Evolutionary conservation across 2,329 filamentous ascomycete genomes (phyloP), one percentile per base, ranked within the genome.

Genomic region (Colletotrichum tabaci): DNA sequence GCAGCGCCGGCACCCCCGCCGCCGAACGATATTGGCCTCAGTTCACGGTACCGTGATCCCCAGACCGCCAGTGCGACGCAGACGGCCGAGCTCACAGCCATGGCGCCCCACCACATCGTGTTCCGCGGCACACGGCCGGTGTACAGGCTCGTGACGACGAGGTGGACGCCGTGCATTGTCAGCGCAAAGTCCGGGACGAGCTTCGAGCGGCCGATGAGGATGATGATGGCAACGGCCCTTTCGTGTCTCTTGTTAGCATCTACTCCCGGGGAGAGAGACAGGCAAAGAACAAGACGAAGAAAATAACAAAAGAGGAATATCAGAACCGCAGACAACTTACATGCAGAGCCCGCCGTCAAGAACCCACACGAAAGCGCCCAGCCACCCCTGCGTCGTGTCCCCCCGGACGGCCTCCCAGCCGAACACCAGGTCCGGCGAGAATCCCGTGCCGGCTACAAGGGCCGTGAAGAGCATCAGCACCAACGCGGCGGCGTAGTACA

Each of bases 171-270:
- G 84, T 97, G 94, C 21, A 98, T 89, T 2, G 96, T 98, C 30
- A 98, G 85, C 42, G 94, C 94, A 81, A 98, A 99, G 83, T 99
- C 96, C 75, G 94, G 94, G 61, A 98, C 93, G 72, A 98, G 92
- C 82, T 98, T 98, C 58, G 93, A 96, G 73, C 96, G 94, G 23
- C 92, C 91, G 75, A 99, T 90, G 69, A 98, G 86, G 65, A 96
- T 84, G 61, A 98, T 90, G 69, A 98, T 92, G 52, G 94, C 93
- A 70, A 97, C 90, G 52, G 94, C 90, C 79, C 96, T 98, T 78
- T 71, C 21, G 35, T 50, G 35, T 10, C 10, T 38, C 26, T 21
- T 10, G 30, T 49, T 18, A 65, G 52, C 50, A 6, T 50, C 23
- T 23, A 13, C 1, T 18, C 38, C 30, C 30, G 8, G 30, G n/a